Evolutionary conservation across 2,329 filamentous ascomycete genomes (phyloP).

Genomic region (Botrytis deweyae): DNA sequence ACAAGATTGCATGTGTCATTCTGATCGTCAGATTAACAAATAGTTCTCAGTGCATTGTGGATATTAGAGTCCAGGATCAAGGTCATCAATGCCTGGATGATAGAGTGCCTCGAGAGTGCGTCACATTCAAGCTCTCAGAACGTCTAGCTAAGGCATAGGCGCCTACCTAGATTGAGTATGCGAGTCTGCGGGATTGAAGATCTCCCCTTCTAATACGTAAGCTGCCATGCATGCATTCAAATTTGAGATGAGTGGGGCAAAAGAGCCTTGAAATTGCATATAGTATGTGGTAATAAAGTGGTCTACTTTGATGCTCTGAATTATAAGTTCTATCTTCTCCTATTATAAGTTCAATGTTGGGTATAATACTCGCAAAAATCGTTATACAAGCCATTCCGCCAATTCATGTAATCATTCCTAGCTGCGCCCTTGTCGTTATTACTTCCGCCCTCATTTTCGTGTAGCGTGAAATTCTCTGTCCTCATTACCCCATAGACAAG

Average conservation of each 20-base stretch:
- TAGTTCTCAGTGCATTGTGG: background rate
- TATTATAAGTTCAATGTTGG: slow-evolving; percentile 23
- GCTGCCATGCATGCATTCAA: slow-evolving; percentile 7
- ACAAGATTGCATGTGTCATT: slow-evolving; percentile 8
- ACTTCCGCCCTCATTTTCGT: background rate
- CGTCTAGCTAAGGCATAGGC: background rate
- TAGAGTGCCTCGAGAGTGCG: background rate
- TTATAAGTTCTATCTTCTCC: slow-evolving; percentile 22
- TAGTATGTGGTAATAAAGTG: background rate
- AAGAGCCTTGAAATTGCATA: background rate
- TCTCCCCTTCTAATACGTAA: background rate
- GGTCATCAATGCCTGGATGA: background rate
- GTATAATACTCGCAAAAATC: slow-evolving; percentile 24
- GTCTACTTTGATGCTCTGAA: slow-evolving; percentile 12
- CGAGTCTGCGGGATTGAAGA: slow-evolving; percentile 3
- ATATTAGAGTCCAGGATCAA: slow-evolving; percentile 5
- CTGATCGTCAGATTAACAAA: background rate
- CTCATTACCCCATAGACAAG: slow-evolving; percentile 7
- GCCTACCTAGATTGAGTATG: background rate
- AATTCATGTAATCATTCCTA: slow-evolving; percentile 20
- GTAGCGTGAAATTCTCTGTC: slow-evolving; percentile 9
- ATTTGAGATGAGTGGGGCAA: slow-evolving; percentile 6
- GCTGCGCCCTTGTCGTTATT: slow-evolving; percentile 1
- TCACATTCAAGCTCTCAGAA: background rate
- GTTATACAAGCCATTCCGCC: slow-evolving; percentile 22